Base-by-base conservation (phyloP, 345 rosid species). In the Lepidium aucheri region DNA sequence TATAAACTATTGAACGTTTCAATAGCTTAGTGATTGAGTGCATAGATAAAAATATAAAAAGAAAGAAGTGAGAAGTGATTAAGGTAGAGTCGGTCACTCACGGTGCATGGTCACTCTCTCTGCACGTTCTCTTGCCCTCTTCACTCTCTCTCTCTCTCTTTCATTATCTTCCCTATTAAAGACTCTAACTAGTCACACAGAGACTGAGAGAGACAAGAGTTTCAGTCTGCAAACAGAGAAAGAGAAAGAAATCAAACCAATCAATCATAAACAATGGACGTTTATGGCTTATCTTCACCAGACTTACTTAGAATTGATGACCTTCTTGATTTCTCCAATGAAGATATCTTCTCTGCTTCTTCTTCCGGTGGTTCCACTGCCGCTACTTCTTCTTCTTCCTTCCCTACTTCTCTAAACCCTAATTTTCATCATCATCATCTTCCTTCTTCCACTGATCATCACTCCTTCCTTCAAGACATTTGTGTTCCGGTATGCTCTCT, bases 401-500 rank as follows among this genome's bases (percentile, higher is more conserved):
- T 65, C 30, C 80, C 76, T 16, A 53, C 58, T 55, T 57, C 67
- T 28, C 72, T 15, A 22, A 63, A 46, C 45, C 35, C 76, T 5
- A 78, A 70, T 66, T 80, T 78, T 72, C 73, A 80, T 45, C 77
- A 84, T 76, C 78, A 84, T n/a, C 89, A 70, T 68, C 69, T 45
- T 53, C 74, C 55, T 55, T 65, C 72, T 24, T 68, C 73, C 46
- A 1, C 73, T 68, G 55, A 74, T 56, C 35, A 54, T 26, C 34
- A 46, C 18, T 62, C 67, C 45, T 85, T 87, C 76, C 76, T 83
- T 53, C 79, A 84, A 80, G 83, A 85, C 39, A 82, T 90, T 67
- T 80, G 83, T 35, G 76, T 90, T 20, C 95, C 92, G 6, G 92
- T 90, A 80, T 18, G 40, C 8, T 22, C 52, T 46, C 52, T 47